Evolutionary conservation across 1,284 basidiomycete species (phyloP).

Genomic region (Agaricales sp.): DNA sequence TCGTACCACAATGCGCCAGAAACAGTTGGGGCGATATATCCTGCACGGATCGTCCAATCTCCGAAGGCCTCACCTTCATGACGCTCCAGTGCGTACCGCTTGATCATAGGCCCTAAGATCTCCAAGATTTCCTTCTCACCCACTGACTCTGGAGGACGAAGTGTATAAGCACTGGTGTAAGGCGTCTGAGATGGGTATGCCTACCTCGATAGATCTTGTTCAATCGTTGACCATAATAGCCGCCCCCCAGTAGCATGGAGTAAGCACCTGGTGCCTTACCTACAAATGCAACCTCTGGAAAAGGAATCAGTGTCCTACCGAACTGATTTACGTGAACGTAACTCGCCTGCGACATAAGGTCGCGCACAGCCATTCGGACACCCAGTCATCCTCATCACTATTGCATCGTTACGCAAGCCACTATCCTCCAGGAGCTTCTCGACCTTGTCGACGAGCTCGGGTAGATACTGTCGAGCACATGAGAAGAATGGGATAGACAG

Average conservation of each 20-base stretch:
- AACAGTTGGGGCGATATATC: slow-evolving; percentile 75
- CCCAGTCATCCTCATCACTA: slow-evolving; percentile 97
- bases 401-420: slow-evolving; percentile 87
- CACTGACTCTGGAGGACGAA: slow-evolving; percentile 60
- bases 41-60: slow-evolving; percentile 87
- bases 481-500: slow-evolving; percentile 5
- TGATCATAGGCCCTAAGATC: slow-evolving; percentile 89
- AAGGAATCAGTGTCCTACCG: background rate
- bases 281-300: slow-evolving; percentile 84
- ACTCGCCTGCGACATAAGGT: slow-evolving; percentile 82
- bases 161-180: background rate
- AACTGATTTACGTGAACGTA: slow-evolving; percentile 1
- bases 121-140: slow-evolving; percentile 91
- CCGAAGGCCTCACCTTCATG: slow-evolving; percentile 90
- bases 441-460: slow-evolving; percentile 88
- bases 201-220: slow-evolving; percentile 86
- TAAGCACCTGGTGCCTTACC: slow-evolving; percentile 95
- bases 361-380: slow-evolving; percentile 92
- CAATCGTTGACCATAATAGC: slow-evolving; percentile 86
- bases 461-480: slow-evolving; percentile 62
- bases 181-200: slow-evolving; percentile 11
- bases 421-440: slow-evolving; percentile 92
- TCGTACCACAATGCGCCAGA: slow-evolving; percentile 80
- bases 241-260: slow-evolving; percentile 92
- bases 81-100: slow-evolving; percentile 84